These are phyloP conservation scores for Ophiocordyceps camponoti-floridani DNA, from an alignment of 2,329 filamentous ascomycete species.

Conservation along the genomic window DNA sequence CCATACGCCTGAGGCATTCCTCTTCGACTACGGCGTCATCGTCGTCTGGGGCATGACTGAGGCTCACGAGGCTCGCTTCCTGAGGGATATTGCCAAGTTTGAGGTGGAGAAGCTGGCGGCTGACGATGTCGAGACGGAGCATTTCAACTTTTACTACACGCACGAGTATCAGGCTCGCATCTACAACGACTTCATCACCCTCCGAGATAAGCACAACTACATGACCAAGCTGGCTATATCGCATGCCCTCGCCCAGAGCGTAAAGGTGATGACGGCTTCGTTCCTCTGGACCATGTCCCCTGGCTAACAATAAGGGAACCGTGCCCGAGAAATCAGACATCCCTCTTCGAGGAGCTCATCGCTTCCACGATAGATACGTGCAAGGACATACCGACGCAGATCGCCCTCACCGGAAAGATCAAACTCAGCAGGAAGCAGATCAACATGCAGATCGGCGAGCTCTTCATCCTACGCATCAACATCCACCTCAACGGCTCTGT, in stretches of 20 bases:
- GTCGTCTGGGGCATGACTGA: conserved; percentile 97
- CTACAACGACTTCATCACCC: conserved; percentile 97
- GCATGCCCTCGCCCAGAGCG: conserved; percentile 85
- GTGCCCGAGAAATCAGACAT: too few relatives aligned
- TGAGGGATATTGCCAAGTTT: conserved; percentile 89
- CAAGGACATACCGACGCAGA: conserved; percentile 83
- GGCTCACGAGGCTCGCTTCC: conserved; percentile 74
- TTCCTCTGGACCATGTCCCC: neutral
- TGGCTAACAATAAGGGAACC: neutral
- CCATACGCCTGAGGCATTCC: conserved; percentile 83
- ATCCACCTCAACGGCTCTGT: conserved; percentile 96
- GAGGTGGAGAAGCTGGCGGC: conserved; percentile 76
- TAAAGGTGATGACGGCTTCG: conserved; percentile 43
- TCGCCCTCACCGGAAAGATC: conserved; percentile 83
- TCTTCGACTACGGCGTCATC: conserved; percentile 94
- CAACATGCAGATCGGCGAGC: conserved; percentile 98
- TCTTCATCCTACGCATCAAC: conserved; percentile 94
- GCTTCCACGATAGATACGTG: conserved; percentile 86
- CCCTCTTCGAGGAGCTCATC: conserved; percentile 87
- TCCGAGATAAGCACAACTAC: conserved; percentile 87
- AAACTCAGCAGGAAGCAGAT: conserved; percentile 76
- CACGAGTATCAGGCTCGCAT: conserved; percentile 94
- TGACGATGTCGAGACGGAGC: conserved; percentile 86
- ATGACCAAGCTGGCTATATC: conserved; percentile 97
- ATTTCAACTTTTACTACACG: conserved; percentile 99